phyloP scores from a whole-genome alignment of 805 yeast genomes.

The Nakazawaea laoshanensis region DNA sequence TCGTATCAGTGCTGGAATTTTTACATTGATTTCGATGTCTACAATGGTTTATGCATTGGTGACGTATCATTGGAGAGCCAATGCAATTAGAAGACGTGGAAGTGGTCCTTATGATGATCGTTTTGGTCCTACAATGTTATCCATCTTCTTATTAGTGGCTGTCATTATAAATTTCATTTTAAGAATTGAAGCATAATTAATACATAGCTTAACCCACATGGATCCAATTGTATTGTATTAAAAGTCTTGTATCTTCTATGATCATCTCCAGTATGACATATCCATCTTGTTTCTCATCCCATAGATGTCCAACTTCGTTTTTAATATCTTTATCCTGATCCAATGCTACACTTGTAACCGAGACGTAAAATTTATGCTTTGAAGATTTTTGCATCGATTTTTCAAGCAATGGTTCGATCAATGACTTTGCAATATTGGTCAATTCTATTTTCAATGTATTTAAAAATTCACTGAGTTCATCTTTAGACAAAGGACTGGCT shows the following conservation, averaged over 20 bases:
- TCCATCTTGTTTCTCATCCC: conserved; percentile 33
- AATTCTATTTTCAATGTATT: background rate
- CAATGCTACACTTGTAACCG: conserved; percentile 1
- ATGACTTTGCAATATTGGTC: background rate
- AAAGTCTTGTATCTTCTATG: conserved; percentile 4
- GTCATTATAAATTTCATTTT: conserved; percentile 88
- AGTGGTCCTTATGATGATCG: conserved; percentile 99
- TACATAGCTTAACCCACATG: conserved; percentile 4
- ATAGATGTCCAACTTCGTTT: conserved; percentile 22
- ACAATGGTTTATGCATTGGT: conserved; percentile 94
- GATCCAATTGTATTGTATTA: conserved; percentile 7
- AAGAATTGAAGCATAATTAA: conserved; percentile 51
- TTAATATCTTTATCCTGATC: background rate
- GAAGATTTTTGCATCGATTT: conserved; percentile 5
- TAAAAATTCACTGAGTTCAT: conserved; percentile 1
- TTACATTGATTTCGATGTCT: conserved; percentile 94
- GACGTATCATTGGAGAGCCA: conserved; percentile 99
- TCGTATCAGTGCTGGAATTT: conserved; percentile 84
- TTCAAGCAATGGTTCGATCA: conserved; percentile 1
- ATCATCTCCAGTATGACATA: conserved; percentile 20
- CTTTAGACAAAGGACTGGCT: background rate
- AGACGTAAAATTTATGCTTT: conserved; percentile 6
- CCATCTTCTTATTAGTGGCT: conserved; percentile 87
- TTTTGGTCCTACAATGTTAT: conserved; percentile 95
- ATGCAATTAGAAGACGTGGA: conserved; percentile 95